phyloP scores from a whole-genome alignment of 352 stramenopile species.

The Pythium vanterpoolii region DNA sequence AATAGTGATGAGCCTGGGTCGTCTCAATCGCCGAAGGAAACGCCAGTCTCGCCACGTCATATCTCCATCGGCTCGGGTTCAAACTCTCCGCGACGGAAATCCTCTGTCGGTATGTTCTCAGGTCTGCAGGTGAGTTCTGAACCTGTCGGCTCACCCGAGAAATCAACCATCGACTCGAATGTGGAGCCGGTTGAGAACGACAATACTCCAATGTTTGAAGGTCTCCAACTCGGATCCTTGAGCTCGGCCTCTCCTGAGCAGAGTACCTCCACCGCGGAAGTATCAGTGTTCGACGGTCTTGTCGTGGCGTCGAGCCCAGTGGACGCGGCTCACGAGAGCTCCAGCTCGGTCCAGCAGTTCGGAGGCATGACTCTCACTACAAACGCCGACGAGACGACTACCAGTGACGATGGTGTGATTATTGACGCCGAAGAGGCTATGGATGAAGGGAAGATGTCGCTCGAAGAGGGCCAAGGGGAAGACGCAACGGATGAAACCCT shows the following conservation, averaged over 20 bases:
- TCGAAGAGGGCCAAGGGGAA: background rate
- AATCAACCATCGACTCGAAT: conserved; percentile 7
- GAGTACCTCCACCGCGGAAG: background rate
- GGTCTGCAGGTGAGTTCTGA: conserved; percentile 10
- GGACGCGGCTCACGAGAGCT: background rate
- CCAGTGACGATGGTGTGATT: conserved; percentile 14
- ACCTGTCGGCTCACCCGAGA: conserved; percentile 1
- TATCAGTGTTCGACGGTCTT: conserved; percentile 13
- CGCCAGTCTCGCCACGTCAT: conserved; percentile 11
- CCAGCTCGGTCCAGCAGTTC: conserved; percentile 9
- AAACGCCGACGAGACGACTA: background rate
- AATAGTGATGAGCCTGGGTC: background rate
- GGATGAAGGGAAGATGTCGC: background rate
- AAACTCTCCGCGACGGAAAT: conserved; percentile 21
- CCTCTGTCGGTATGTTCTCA: conserved; percentile 14
- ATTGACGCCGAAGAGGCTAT: conserved; percentile 1
- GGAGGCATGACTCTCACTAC: conserved; percentile 8
- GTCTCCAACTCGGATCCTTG: conserved; percentile 11
- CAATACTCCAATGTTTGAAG: conserved; percentile 11
- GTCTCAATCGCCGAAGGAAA: conserved; percentile 5
- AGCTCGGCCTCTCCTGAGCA: background rate
- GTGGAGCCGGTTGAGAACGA: background rate
- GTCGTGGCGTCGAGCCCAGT: conserved; percentile 4
- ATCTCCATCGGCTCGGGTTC: conserved; percentile 13
- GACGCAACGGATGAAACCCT: background rate